phyloP scores from a whole-genome alignment of 108 stramenopile genomes.

The Cyclotella cryptica region DNA sequence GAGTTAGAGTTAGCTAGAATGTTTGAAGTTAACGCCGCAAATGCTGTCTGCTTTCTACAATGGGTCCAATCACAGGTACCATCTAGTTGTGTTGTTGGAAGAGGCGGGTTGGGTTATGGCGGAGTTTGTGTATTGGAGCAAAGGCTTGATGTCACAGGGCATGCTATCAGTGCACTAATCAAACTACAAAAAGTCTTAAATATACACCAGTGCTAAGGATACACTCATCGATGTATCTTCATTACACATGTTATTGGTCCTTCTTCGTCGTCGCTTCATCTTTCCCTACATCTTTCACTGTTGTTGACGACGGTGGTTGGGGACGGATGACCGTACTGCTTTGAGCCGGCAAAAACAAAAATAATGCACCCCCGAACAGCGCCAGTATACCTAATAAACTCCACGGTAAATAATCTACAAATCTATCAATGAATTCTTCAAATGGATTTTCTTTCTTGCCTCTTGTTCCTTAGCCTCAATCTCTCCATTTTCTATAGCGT shows the following conservation, averaged over 20 bases:
- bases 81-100: conserved; percentile 22
- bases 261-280: not conserved
- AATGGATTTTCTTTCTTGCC: conserved; percentile 21
- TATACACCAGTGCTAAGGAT: not conserved
- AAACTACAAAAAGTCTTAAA: conserved; percentile 15
- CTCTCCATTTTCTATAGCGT: conserved; percentile 38
- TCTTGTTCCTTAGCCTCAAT: conserved; percentile 44
- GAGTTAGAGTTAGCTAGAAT: conserved; percentile 7
- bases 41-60: conserved; percentile 49
- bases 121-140: conserved; percentile 52
- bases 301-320: conserved; percentile 10
- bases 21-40: conserved; percentile 22
- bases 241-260: not conserved
- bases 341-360: conserved; percentile 23
- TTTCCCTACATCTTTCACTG: not conserved
- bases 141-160: conserved; percentile 60
- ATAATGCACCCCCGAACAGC: conserved; percentile 35
- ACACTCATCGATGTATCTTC: too few species aligned
- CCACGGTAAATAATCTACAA: conserved; percentile 55
- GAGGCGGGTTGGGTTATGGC: conserved; percentile 57
- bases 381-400: conserved; percentile 44
- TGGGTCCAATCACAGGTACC: conserved; percentile 49
- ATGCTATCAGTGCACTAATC: conserved; percentile 44
- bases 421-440: conserved; percentile 39
- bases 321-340: conserved; percentile 4